Base-by-base conservation (phyloP, 2,329 filamentous ascomycete genomes). In the Knufia petricola region DNA sequence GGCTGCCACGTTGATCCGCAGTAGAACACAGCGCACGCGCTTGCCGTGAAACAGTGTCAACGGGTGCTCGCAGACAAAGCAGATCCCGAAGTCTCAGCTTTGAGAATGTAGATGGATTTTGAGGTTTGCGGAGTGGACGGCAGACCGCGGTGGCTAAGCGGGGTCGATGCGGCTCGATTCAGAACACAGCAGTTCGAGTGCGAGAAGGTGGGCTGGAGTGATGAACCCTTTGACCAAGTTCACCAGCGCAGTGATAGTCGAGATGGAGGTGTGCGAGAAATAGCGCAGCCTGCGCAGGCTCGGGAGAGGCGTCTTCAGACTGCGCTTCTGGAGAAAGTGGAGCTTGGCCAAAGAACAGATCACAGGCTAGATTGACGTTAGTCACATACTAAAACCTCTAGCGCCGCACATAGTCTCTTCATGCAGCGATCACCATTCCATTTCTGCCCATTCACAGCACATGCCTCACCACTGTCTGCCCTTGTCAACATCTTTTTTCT, bases 1-100 rank as follows among this genome's bases (percentile, higher is more conserved):
- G 20, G n/a, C 47, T 44, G 30, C 47, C 39, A 49, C 47, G 39
- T 49, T 49, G 47, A 38, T 44, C 39, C 40, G 47, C 47, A 37
- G 15, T 44, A 21, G 28, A 3, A 43, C 21, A 38, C 47, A 38
- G 32, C 32, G 32, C 31, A 38, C 32, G 44, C 32, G 44, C 12
- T 26, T 26, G 12, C 44, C 38, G 20, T 47, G 34, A 47, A 30
- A 47, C 44, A 30, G 15, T 15, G 32, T 39, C 30, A 39, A 38
- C 44, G 31, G 44, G 13, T 47, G n/a, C 32, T 38, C 24, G 44
- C 34, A 47, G 32, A 28, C 15, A 19, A 44, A 44, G 26, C 15
- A 31, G 24, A 34, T 23, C 37, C 19, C 6, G 26, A 20, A 44
- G 41, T 12, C 23, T 19, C 26, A 20, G 28, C 24, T 20, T 19